These are phyloP conservation scores for Puccinia novopanici DNA, from an alignment of 1,284 basidiomycete species.

Conservation along the genomic window DNA sequence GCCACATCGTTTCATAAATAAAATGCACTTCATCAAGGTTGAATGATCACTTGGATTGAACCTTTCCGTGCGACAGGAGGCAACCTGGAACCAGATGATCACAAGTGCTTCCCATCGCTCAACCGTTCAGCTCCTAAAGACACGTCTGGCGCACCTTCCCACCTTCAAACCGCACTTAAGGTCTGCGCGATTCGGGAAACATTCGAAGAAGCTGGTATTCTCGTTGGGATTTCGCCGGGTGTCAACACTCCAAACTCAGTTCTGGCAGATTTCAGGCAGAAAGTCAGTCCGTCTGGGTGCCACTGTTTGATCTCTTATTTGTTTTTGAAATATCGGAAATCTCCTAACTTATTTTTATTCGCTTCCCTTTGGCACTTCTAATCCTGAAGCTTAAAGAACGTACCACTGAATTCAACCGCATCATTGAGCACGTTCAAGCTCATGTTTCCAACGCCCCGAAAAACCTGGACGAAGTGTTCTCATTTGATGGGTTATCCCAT, in stretches of 20 bases:
- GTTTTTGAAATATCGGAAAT: background rate
- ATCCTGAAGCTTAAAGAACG: background rate
- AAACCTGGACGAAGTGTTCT: too few relatives aligned
- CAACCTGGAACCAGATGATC: slow-evolving; percentile 52
- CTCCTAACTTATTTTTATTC: background rate
- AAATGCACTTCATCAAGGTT: background rate
- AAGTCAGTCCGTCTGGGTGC: slow-evolving; percentile 18
- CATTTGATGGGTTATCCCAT: slow-evolving; percentile 50
- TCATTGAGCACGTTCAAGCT: background rate
- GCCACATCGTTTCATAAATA: background rate
- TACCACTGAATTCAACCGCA: background rate
- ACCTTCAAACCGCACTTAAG: slow-evolving; percentile 42
- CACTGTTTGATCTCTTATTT: background rate
- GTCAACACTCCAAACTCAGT: slow-evolving; percentile 19
- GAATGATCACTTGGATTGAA: background rate
- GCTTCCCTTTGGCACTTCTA: background rate
- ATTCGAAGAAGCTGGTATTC: slow-evolving; percentile 56
- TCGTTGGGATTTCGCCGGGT: slow-evolving; percentile 50
- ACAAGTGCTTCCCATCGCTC: slow-evolving; percentile 10
- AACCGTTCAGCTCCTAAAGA: background rate
- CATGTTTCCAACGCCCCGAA: background rate
- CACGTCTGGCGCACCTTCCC: background rate
- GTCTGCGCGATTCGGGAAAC: slow-evolving; percentile 56
- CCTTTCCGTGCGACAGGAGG: slow-evolving; percentile 50
- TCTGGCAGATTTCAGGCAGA: slow-evolving; percentile 40